Evolutionary conservation across 768 basidiomycete species (phyloP), one percentile per base, ranked within the genome.

Genomic region (Rhizopogon vulgaris): DNA sequence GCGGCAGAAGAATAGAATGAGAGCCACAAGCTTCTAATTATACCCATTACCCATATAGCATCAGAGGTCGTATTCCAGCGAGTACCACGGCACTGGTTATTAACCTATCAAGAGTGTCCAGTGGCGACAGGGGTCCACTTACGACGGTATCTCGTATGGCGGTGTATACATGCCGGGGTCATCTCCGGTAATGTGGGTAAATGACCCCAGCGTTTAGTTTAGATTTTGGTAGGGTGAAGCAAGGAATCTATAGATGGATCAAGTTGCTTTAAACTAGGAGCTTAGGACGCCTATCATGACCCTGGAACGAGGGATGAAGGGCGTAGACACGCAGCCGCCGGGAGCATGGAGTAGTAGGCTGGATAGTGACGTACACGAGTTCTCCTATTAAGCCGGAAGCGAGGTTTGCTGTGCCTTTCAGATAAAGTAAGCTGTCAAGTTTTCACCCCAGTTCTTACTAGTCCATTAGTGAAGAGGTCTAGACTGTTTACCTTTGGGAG

Each of bases 331-430:
- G 18, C 14, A 46, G 32, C 45, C 45, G 45, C 45, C 30, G 32
- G 43, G 32, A 27, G 9, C n/a, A 45, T 43, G 28, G 28, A 28
- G 8, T 3, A 28, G 8, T 3, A 43, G 28, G 27, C 11, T 43
- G 22, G 11, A 12, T 18, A 18, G 17, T 46, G 28, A 30, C 11
- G 28, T 43, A 28, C 45, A 46, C 32, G 45, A 32, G 22, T 46
- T 46, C 45, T 46, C 45, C 45, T 46, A 46, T 22, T 18, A 46
- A 30, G 43, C 18, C 43, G 18, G 32, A 46, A 46, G 45, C 30
- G 45, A 46, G 32, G 14, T 3, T 17, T 30, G 22, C 45, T 46
- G 22, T 46, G 22, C 45, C 30, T 46, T 34, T 46, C 32, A 34
- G 28, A 30, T 30, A 30, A 22, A 30, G 28, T 10, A 30, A 28